phyloP scores from a whole-genome alignment of 768 basidiomycete genomes.

The Russula dissimulans region DNA sequence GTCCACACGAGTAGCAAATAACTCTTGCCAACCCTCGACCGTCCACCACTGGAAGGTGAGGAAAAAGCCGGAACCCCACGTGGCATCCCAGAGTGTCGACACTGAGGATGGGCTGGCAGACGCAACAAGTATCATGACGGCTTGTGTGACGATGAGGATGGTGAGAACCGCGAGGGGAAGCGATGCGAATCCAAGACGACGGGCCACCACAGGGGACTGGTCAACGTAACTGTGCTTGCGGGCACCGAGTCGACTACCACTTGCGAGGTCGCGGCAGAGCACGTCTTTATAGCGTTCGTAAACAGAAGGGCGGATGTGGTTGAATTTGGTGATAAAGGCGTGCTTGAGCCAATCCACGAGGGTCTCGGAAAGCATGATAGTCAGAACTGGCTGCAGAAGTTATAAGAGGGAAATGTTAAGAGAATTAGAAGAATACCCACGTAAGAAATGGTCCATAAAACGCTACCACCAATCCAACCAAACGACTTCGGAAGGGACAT shows the following conservation, averaged over 20 bases:
- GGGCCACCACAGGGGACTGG: conserved; percentile 89
- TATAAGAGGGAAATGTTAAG: background rate
- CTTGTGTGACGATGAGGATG: conserved; percentile 69
- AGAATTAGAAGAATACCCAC: conserved; percentile 36
- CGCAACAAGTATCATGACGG: conserved; percentile 50
- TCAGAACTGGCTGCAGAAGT: conserved; percentile 67
- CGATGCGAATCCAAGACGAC: conserved; percentile 88
- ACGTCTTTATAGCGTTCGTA: conserved; percentile 96
- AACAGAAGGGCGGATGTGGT: conserved; percentile 91
- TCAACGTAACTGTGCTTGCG: conserved; percentile 91
- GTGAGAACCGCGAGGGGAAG: conserved; percentile 83
- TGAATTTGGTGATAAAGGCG: conserved; percentile 99
- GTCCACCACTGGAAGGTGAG: conserved; percentile 38
- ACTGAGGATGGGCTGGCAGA: conserved; percentile 14
- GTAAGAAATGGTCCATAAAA: conserved; percentile 83
- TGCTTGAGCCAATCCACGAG: conserved; percentile 98
- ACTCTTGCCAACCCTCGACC: conserved; percentile 17
- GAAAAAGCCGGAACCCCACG: conserved; percentile 23
- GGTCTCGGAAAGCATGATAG: conserved; percentile 87
- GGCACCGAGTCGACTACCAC: conserved; percentile 57
- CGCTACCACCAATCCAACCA: conserved; percentile 71
- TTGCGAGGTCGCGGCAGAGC: conserved; percentile 84
- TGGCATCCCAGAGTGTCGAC: conserved; percentile 23
- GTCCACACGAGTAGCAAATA: conserved; percentile 29
- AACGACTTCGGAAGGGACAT: conserved; percentile 75